A percentile compares a stretch with the other conserved stretches of the same genome.
phyloP scores from a whole-genome alignment of 2,329 filamentous ascomycete species.

The Aspergillus clavatus region DNA sequence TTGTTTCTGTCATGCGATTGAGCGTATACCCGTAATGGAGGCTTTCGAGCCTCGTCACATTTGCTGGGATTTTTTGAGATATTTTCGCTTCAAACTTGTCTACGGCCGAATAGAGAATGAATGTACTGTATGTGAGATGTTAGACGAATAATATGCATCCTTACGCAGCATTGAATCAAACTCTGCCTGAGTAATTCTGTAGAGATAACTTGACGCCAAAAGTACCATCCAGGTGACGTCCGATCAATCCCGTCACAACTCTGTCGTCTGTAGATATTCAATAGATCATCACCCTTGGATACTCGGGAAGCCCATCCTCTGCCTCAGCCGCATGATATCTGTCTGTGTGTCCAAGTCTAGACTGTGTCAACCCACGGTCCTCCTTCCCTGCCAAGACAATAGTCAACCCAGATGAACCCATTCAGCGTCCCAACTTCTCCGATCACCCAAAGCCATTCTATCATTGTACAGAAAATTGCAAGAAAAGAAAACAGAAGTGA shows the following conservation, averaged over 20 bases:
- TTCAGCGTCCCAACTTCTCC: neutral
- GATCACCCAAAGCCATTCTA: too few relatives aligned
- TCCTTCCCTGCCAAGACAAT: neutral
- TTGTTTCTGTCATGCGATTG: constrained; percentile 19
- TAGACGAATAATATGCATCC: constrained; percentile 8
- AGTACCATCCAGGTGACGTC: too few relatives aligned
- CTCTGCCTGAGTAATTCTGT: neutral
- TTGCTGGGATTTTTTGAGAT: neutral
- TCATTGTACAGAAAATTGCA: too few relatives aligned
- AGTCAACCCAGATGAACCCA: neutral
- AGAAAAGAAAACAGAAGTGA: too few relatives aligned
- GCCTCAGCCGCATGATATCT: too few relatives aligned
- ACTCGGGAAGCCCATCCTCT: neutral
- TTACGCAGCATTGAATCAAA: neutral
- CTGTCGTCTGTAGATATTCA: too few relatives aligned
- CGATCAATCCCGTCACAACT: too few relatives aligned
- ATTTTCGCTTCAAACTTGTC: neutral
- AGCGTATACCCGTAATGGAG: constrained; percentile 28
- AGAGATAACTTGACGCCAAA: neutral
- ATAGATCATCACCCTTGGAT: too few relatives aligned
- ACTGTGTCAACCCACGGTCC: too few relatives aligned
- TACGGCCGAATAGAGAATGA: constrained; percentile 2
- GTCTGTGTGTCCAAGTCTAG: neutral
- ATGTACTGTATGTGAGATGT: constrained; percentile 7
- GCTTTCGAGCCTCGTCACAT: constrained; percentile 2